Evolutionary conservation across 768 basidiomycete species (phyloP).

Genomic region (Agrocybe chaxingu): DNA sequence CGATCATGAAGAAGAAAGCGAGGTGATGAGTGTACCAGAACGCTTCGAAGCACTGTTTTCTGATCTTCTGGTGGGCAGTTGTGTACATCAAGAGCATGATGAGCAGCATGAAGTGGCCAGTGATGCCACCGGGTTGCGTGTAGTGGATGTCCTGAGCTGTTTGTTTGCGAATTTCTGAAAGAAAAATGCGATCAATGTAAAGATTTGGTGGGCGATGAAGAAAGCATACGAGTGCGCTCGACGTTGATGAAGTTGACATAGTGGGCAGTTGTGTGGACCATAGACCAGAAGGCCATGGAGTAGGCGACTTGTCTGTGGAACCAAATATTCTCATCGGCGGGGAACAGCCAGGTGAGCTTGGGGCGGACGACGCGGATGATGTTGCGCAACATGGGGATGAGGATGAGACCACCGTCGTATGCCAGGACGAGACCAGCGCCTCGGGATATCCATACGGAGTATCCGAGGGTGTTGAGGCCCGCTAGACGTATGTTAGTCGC

Average conservation of each 20-base stretch:
- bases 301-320: slow-evolving; percentile 95
- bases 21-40: slow-evolving; percentile 98
- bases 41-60: slow-evolving; percentile 86
- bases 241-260: slow-evolving; percentile 94
- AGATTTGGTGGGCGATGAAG: background rate
- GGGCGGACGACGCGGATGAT: slow-evolving; percentile 83
- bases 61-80: slow-evolving; percentile 86
- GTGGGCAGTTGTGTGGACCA: slow-evolving; percentile 92
- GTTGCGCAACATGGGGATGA: slow-evolving; percentile 89
- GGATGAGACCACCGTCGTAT: slow-evolving; percentile 80
- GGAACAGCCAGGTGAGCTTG: slow-evolving; percentile 76
- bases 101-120: slow-evolving; percentile 93
- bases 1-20: slow-evolving; percentile 92
- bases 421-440: slow-evolving; percentile 91
- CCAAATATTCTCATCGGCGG: slow-evolving; percentile 95
- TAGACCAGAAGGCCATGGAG: slow-evolving; percentile 88
- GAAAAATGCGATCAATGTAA: background rate
- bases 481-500: slow-evolving; percentile 58
- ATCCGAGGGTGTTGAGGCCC: slow-evolving; percentile 75
- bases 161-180: slow-evolving; percentile 74
- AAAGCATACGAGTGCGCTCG: slow-evolving; percentile 72
- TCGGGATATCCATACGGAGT: slow-evolving; percentile 87
- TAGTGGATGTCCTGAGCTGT: slow-evolving; percentile 85
- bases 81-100: slow-evolving; percentile 93
- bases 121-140: slow-evolving; percentile 85